These are phyloP conservation scores for Heliamphora pulchella DNA, from an alignment of 179 eudicot genomes.

Conservation along the genomic window DNA sequence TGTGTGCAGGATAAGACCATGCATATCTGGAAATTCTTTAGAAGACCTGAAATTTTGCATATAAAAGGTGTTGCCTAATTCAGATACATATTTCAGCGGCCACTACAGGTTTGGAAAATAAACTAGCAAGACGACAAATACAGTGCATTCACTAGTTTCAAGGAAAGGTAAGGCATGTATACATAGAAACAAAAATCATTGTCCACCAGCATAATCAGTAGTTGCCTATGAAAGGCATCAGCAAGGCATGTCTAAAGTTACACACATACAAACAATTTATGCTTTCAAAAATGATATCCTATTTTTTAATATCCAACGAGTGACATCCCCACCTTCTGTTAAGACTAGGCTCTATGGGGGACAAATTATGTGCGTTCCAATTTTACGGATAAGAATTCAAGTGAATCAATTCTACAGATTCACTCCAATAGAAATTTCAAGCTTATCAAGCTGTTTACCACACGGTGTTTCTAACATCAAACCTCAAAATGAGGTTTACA, in stretches of 20 bases:
- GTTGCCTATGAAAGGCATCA: neutral
- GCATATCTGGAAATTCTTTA: constrained; percentile 81
- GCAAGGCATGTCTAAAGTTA: neutral
- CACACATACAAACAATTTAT: no score
- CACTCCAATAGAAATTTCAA: neutral
- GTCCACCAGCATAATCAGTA: neutral
- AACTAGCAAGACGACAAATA: constrained; percentile 13
- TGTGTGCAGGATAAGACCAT: constrained; percentile 77
- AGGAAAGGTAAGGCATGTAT: constrained; percentile 3
- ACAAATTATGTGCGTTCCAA: neutral
- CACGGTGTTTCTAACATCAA: neutral
- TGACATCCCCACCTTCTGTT: neutral
- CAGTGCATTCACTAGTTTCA: constrained; percentile 3
- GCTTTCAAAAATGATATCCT: neutral
- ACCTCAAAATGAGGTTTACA: neutral
- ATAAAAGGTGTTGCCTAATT: constrained; percentile 40
- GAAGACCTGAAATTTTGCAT: constrained; percentile 84
- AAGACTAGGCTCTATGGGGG: neutral
- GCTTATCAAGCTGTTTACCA: neutral
- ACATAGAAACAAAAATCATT: neutral
- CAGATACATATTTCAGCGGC: constrained; percentile 25
- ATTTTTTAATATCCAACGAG: neutral
- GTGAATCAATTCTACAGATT: neutral
- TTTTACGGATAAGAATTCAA: neutral
- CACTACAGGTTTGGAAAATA: constrained; percentile 11